Conservation (phyloP, 2,329 filamentous ascomycete species). For the Dothidotthia symphoricarpi region DNA sequence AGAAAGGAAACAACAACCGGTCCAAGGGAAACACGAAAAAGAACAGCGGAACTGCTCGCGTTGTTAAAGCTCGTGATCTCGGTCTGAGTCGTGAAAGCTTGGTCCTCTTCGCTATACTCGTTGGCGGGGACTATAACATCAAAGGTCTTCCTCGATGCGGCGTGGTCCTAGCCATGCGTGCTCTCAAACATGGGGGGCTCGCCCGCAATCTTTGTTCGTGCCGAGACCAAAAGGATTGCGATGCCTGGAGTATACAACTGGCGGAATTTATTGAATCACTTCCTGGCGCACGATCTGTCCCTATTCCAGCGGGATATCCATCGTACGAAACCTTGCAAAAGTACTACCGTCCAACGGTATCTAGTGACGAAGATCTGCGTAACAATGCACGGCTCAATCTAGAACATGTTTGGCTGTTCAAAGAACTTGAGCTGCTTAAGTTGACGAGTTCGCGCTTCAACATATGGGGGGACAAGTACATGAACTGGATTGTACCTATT, state of each 20-base stretch:
- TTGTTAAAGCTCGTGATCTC: constrained; percentile 31
- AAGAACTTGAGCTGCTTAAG: constrained; percentile 37
- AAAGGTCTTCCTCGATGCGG: constrained; percentile 42
- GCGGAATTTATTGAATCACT: constrained; percentile 8
- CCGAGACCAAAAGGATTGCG: constrained; percentile 18
- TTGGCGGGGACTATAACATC: constrained; percentile 44
- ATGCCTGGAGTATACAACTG: constrained; percentile 29
- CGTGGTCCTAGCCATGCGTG: constrained; percentile 24
- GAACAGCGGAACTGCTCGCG: constrained; percentile 27
- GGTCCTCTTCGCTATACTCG: constrained; percentile 44
- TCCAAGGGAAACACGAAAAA: constrained; percentile 36
- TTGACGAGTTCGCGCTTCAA: constrained; percentile 41
- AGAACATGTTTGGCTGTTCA: constrained; percentile 31
- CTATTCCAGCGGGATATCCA: constrained; percentile 21
- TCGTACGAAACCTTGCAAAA: constrained; percentile 32
- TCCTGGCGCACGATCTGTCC: constrained; percentile 1
- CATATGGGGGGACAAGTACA: constrained; percentile 38
- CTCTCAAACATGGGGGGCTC: constrained; percentile 26
- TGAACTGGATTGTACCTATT: constrained; percentile 42
- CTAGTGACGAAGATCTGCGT: constrained; percentile 29
- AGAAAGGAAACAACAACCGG: constrained; percentile 15
- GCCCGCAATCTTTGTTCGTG: constrained; percentile 30
- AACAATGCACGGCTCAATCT: constrained; percentile 28
- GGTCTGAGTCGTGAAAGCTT: constrained; percentile 39
- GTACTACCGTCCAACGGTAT: constrained; percentile 41